Percentiles rank a stretch among this genome's conserved stretches.
Conservation (phyloP, 2,329 filamentous ascomycete species). For the Fusarium austroafricanum region DNA sequence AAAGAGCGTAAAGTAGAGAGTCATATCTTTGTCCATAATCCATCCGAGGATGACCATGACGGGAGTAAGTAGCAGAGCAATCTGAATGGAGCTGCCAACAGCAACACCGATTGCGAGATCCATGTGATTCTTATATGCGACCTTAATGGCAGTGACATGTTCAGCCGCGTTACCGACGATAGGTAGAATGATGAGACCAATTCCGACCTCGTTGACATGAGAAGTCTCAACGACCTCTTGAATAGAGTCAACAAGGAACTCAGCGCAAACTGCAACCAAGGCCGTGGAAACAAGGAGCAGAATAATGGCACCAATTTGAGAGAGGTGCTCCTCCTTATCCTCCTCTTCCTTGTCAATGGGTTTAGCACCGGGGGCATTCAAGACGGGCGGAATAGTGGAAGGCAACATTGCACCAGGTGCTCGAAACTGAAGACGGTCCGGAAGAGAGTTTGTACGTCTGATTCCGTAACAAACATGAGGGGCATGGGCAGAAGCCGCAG, state of each 20-base stretch:
- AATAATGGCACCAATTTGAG: slow-evolving; percentile 67
- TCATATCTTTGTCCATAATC: slow-evolving; percentile 75
- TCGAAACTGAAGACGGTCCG: slow-evolving; percentile 69
- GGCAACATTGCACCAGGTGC: slow-evolving; percentile 64
- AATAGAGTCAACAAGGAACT: slow-evolving; percentile 77
- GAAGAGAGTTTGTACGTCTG: slow-evolving; percentile 79
- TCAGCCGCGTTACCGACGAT: slow-evolving; percentile 81
- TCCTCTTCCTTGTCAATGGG: slow-evolving; percentile 45
- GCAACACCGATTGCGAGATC: slow-evolving; percentile 79
- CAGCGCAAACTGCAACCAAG: slow-evolving; percentile 75
- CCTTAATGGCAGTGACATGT: slow-evolving; percentile 77
- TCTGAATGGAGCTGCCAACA: slow-evolving; percentile 77
- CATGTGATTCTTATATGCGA: slow-evolving; percentile 81
- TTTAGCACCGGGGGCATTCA: slow-evolving; percentile 47
- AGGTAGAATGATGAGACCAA: slow-evolving; percentile 77
- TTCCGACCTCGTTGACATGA: slow-evolving; percentile 72
- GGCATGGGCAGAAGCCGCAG: slow-evolving; percentile 58
- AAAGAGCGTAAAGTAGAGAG: slow-evolving; percentile 87
- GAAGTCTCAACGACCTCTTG: slow-evolving; percentile 68
- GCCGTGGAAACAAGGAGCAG: slow-evolving; percentile 72
- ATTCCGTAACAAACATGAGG: slow-evolving; percentile 72
- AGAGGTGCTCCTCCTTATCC: slow-evolving; percentile 61
- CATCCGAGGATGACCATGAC: slow-evolving; percentile 78
- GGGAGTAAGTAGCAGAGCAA: slow-evolving; percentile 77
- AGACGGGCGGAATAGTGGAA: slow-evolving; percentile 56